phyloP scores from a whole-genome alignment of 192 early-diverging fungal genomes.

The Linnemannia exigua region DNA sequence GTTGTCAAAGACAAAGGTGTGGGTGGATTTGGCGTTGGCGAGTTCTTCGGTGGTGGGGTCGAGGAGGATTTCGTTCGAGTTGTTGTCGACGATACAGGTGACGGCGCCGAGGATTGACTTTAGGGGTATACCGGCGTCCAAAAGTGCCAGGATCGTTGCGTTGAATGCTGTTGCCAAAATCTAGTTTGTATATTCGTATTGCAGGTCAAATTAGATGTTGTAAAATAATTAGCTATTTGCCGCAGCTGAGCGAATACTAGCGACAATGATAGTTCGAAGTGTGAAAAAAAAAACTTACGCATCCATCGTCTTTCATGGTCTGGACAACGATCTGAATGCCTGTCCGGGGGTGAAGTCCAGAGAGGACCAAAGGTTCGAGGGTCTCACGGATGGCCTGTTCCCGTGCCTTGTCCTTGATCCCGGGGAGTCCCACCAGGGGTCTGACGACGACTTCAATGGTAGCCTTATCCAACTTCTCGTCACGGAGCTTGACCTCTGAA shows the following conservation, averaged over 20 bases:
- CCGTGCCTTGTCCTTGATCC: constrained; percentile 78
- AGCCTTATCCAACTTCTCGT: constrained; percentile 92
- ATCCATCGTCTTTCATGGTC: constrained; percentile 88
- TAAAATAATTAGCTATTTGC: constrained; percentile 3
- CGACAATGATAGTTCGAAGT: neutral
- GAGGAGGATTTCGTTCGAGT: constrained; percentile 71
- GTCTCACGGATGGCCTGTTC: constrained; percentile 80
- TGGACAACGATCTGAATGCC: constrained; percentile 90
- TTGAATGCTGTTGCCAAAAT: constrained; percentile 85
- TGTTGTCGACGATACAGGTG: constrained; percentile 74
- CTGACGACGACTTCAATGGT: constrained; percentile 85
- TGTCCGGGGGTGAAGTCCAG: constrained; percentile 90
- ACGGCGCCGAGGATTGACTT: constrained; percentile 77
- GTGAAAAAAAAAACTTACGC: constrained; percentile 64
- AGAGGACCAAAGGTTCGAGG: constrained; percentile 81
- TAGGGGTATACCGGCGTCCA: constrained; percentile 93
- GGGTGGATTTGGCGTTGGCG: constrained; percentile 76
- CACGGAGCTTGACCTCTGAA: constrained; percentile 84
- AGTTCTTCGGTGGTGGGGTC: constrained; percentile 88
- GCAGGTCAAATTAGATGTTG: neutral
- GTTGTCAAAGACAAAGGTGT: constrained; percentile 89
- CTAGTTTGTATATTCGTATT: constrained; percentile 45
- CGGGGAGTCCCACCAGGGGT: constrained; percentile 73
- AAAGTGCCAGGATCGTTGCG: constrained; percentile 84
- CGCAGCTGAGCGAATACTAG: neutral